phyloP scores from a whole-genome alignment of 176 grass and related monocot species.

The Puya raimondii region DNA sequence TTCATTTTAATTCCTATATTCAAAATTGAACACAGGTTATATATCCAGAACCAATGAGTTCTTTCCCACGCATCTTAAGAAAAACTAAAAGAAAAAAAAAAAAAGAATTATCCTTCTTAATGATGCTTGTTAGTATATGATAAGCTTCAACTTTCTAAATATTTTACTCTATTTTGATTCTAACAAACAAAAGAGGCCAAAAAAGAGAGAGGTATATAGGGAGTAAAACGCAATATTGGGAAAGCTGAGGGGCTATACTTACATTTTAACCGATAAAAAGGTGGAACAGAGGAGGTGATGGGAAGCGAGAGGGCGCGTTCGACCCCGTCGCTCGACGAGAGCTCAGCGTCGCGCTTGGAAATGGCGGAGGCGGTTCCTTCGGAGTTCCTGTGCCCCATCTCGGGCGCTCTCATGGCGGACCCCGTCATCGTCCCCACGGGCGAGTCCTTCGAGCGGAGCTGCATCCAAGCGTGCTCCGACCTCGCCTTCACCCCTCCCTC shows the following conservation, averaged over 20 bases:
- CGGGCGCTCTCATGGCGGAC: constrained; percentile 76
- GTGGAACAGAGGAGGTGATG: constrained; percentile 25
- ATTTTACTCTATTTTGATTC: too few species aligned
- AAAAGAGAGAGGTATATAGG: too few species aligned
- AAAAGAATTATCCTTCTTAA: too few species aligned
- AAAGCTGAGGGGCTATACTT: background rate
- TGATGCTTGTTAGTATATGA: too few species aligned
- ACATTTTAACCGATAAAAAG: too few species aligned
- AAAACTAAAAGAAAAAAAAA: too few species aligned
- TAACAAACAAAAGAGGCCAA: too few species aligned
- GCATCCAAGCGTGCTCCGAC: constrained; percentile 70
- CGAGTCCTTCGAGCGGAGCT: constrained; percentile 77
- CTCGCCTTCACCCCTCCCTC: constrained; percentile 52
- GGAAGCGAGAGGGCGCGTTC: constrained; percentile 29
- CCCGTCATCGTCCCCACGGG: constrained; percentile 52
- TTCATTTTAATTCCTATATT: too few species aligned
- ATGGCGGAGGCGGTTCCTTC: constrained; percentile 47
- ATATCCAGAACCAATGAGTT: too few species aligned
- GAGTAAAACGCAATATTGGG: background rate
- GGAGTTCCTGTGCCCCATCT: constrained; percentile 92
- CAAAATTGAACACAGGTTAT: too few species aligned
- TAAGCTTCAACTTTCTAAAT: too few species aligned
- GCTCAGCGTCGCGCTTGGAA: constrained; percentile 21
- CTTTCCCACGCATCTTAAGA: constrained; percentile 2
- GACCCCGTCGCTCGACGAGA: constrained; percentile 9